Percentiles rank a stretch among this genome's conserved stretches.
Evolutionary conservation across 192 early-diverging fungal species (phyloP).

Genomic region (Gonapodya prolifera): DNA sequence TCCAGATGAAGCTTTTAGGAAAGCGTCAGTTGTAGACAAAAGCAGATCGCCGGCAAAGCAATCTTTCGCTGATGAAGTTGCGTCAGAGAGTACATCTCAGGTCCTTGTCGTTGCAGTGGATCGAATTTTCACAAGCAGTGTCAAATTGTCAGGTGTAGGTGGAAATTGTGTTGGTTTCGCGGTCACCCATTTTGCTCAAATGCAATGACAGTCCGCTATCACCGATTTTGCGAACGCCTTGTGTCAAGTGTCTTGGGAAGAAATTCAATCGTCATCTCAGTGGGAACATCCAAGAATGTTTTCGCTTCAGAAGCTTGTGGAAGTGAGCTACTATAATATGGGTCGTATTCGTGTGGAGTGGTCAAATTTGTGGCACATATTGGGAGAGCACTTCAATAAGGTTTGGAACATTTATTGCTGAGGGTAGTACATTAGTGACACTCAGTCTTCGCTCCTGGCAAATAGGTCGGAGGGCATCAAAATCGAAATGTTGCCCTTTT

Average conservation of each 20-base stretch:
- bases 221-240: constrained; percentile 79
- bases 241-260: constrained; percentile 75
- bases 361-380: constrained; percentile 79
- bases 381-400: constrained; percentile 73
- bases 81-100: constrained; percentile 23
- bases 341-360: constrained; percentile 87
- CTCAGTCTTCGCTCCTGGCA: not conserved
- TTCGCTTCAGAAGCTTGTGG: constrained; percentile 86
- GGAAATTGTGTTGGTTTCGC: not conserved
- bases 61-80: constrained; percentile 11
- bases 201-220: constrained; percentile 38
- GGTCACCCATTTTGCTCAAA: not conserved
- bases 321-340: constrained; percentile 97
- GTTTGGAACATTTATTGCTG: not conserved
- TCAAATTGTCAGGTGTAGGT: constrained; percentile 41
- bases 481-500: constrained; percentile 73
- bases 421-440: not conserved
- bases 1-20: constrained; percentile 29
- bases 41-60: constrained; percentile 6
- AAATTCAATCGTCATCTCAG: constrained; percentile 55
- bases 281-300: constrained; percentile 68
- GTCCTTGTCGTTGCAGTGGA: constrained; percentile 68
- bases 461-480: constrained; percentile 62
- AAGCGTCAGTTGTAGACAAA: constrained; percentile 26
- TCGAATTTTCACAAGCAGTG: constrained; percentile 68